phyloP scores from a whole-genome alignment of 192 early-diverging fungal species.

The Umbelopsis sp. region DNA sequence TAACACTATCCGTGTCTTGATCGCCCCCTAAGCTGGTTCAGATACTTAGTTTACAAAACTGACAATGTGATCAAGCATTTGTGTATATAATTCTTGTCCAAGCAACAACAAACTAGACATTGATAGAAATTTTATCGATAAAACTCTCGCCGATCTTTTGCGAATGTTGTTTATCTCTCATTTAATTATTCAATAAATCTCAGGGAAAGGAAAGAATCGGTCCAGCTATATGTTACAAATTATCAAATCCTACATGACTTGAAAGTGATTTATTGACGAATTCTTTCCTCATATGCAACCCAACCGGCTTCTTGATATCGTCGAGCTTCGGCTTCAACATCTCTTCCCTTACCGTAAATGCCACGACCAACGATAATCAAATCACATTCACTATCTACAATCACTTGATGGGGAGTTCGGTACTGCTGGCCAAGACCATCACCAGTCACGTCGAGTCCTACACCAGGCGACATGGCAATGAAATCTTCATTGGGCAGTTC shows the following conservation, averaged over 20 bases:
- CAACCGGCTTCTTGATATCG: constrained; percentile 94
- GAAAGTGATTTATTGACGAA: not conserved
- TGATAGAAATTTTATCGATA: constrained; percentile 8
- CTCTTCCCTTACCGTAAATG: constrained; percentile 87
- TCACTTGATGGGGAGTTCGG: constrained; percentile 85
- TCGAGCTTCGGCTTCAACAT: constrained; percentile 73
- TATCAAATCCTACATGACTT: not conserved
- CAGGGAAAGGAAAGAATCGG: no score
- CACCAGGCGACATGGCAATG: constrained; percentile 95
- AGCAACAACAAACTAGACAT: not conserved
- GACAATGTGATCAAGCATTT: not conserved
- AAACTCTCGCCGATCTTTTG: not conserved
- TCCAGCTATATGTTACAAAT: not conserved
- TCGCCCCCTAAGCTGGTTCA: constrained; percentile 31
- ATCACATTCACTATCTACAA: constrained; percentile 85
- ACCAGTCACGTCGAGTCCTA: constrained; percentile 78
- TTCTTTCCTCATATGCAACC: constrained; percentile 79
- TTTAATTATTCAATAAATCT: no score
- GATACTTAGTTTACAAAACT: not conserved
- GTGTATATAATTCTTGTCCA: constrained; percentile 8
- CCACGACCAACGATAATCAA: constrained; percentile 98
- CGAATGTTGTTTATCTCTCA: no score
- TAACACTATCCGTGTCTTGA: constrained; percentile 79
- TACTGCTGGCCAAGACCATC: constrained; percentile 97
- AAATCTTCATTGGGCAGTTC: constrained; percentile 77